These are phyloP conservation scores for Trypanosoma platydactyli DNA, from an alignment of 208 protist species.

Conservation along the genomic window DNA sequence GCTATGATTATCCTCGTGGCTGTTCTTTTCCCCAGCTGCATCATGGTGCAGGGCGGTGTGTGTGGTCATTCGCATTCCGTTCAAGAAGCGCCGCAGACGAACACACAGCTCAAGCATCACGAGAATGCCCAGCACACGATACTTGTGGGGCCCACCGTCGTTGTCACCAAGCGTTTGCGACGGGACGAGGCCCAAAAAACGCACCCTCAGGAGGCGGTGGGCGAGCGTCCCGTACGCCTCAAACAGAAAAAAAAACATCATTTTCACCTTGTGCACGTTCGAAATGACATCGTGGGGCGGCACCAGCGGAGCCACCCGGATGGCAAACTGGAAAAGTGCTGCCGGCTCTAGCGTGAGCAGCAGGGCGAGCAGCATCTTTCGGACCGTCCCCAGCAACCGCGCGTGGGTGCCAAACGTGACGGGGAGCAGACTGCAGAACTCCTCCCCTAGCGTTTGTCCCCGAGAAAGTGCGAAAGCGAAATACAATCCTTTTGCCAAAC, in stretches of 20 bases:
- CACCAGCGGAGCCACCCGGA: conserved; percentile 55
- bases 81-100: conserved; percentile 68
- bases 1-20: conserved; percentile 12
- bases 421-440: conserved; percentile 86
- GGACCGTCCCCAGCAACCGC: conserved; percentile 40
- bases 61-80: conserved; percentile 9
- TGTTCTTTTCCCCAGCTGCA: conserved; percentile 6
- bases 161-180: conserved; percentile 45
- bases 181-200: conserved; percentile 76
- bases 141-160: conserved; percentile 64
- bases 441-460: conserved; percentile 82
- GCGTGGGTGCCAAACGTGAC: conserved; percentile 45
- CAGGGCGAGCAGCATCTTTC: conserved; percentile 56
- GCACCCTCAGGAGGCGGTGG: conserved; percentile 59
- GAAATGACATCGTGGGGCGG: conserved; percentile 61
- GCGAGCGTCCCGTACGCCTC: conserved; percentile 77
- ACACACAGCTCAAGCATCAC: conserved; percentile 74
- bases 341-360: conserved; percentile 63
- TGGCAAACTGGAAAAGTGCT: conserved; percentile 47
- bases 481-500: conserved; percentile 62
- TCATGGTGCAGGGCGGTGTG: conserved; percentile 10
- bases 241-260: conserved; percentile 75
- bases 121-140: conserved; percentile 66
- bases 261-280: conserved; percentile 46
- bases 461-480: conserved; percentile 63